Conservation (phyloP, 164 flowering plant genomes). For the Cinnamomum micranthum region DNA sequence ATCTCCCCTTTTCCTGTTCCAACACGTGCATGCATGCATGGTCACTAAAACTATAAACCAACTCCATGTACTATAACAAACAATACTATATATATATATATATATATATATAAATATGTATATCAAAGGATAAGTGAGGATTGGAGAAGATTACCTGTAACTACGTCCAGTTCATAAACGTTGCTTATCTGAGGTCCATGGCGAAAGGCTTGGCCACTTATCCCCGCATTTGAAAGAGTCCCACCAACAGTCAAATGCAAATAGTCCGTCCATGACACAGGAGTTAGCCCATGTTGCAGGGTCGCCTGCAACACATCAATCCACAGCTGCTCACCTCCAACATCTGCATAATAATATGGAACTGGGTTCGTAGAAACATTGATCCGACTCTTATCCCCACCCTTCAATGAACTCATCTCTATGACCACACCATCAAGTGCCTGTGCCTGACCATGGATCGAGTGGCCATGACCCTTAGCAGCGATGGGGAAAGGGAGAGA, state of each 20-base stretch:
- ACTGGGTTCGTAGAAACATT: slow-evolving; percentile 21
- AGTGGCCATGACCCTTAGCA: slow-evolving; percentile 76
- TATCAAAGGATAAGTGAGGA: too few species aligned
- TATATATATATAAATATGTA: too few species aligned
- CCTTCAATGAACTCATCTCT: slow-evolving; percentile 50
- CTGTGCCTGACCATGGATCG: slow-evolving; percentile 72
- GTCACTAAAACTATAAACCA: too few species aligned
- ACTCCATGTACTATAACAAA: too few species aligned
- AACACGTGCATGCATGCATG: neutral
- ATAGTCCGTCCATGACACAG: slow-evolving; percentile 88
- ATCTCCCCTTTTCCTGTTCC: slow-evolving; percentile 17
- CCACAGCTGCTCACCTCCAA: slow-evolving; percentile 76
- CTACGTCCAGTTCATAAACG: slow-evolving; percentile 73
- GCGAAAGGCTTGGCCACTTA: slow-evolving; percentile 69
- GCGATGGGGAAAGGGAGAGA: slow-evolving; percentile 45
- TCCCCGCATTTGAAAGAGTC: slow-evolving; percentile 89
- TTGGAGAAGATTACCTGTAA: slow-evolving; percentile 42
- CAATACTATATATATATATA: too few species aligned
- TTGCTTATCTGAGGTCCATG: slow-evolving; percentile 89
- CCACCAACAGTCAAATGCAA: slow-evolving; percentile 85
- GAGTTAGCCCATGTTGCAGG: slow-evolving; percentile 62
- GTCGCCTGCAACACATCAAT: slow-evolving; percentile 57
- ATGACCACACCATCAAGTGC: slow-evolving; percentile 66
- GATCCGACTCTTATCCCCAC: slow-evolving; percentile 17
- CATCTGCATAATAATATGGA: slow-evolving; percentile 47